Conservation (phyloP, 108 stramenopile genomes). For the Schizochytrium sp. region DNA sequence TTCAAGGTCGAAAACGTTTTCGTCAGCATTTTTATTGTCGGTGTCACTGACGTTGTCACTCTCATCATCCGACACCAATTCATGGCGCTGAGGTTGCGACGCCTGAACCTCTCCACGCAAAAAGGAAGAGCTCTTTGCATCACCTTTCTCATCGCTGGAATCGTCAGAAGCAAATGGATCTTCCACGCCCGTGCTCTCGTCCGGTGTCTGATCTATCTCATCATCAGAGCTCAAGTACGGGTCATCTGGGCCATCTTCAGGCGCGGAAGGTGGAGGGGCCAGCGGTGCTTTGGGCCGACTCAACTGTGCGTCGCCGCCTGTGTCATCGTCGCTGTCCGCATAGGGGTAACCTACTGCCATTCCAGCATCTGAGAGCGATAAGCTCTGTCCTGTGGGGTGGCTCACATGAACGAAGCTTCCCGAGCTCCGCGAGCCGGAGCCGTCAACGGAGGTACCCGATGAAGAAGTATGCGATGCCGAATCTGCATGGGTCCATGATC, state of each 20-base stretch:
- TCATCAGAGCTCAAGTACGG: neutral
- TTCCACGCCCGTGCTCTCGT: neutral
- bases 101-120: neutral
- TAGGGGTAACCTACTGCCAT: neutral
- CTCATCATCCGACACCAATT: neutral
- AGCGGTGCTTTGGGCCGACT: neutral
- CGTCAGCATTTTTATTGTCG: neutral
- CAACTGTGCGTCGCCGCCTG: neutral
- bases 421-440: neutral
- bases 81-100: neutral
- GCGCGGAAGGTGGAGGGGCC: neutral
- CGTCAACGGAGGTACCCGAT: neutral
- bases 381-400: neutral
- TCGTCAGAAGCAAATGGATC: neutral
- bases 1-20: neutral
- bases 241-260: neutral
- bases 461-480: neutral
- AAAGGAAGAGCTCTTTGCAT: neutral
- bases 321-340: neutral
- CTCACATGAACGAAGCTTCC: neutral
- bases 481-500: neutral
- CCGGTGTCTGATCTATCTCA: neutral
- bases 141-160: neutral
- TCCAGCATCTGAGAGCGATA: neutral
- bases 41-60: neutral